phyloP scores from a whole-genome alignment of 176 grass and related monocot species.

The Melocanna baccifera region DNA sequence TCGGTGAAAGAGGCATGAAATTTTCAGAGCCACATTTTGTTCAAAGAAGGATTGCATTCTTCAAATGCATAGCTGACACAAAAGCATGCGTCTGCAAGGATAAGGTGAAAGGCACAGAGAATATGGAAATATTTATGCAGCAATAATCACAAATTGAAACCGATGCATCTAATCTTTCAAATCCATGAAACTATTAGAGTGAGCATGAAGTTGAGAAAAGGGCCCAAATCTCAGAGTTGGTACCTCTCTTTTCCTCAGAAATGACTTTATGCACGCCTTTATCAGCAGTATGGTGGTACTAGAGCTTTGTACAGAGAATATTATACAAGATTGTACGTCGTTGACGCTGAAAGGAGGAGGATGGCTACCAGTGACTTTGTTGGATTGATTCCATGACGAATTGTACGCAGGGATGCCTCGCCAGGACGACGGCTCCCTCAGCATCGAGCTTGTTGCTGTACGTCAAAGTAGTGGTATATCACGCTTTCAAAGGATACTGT shows the following conservation, averaged over 20 bases:
- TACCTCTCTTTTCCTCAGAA: not conserved
- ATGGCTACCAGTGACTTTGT: slow-evolving; percentile 10
- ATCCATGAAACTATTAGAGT: not conserved
- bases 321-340: slow-evolving; percentile 10
- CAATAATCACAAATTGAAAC: not conserved
- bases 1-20: slow-evolving; percentile 11
- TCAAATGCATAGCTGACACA: not conserved
- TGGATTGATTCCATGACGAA: slow-evolving; percentile 30
- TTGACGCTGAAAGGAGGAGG: slow-evolving; percentile 14
- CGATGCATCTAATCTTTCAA: not conserved
- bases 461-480: not conserved
- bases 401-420: not conserved
- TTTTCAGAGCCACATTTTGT: slow-evolving; percentile 20
- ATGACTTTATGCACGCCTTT: not conserved
- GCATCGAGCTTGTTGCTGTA: not conserved
- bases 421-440: not conserved
- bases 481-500: slow-evolving; percentile 2
- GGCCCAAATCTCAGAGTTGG: slow-evolving; percentile 4
- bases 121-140: not conserved
- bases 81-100: not conserved
- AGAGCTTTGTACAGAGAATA: slow-evolving; percentile 4
- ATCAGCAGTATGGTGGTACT: slow-evolving; percentile 3
- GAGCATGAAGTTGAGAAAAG: not conserved
- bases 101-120: slow-evolving; percentile 1
- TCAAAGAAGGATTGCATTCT: not conserved